Percentiles rank a stretch among this genome's conserved stretches.
Conservation (phyloP, 345 rosid species). For the Brassica napus region DNA sequence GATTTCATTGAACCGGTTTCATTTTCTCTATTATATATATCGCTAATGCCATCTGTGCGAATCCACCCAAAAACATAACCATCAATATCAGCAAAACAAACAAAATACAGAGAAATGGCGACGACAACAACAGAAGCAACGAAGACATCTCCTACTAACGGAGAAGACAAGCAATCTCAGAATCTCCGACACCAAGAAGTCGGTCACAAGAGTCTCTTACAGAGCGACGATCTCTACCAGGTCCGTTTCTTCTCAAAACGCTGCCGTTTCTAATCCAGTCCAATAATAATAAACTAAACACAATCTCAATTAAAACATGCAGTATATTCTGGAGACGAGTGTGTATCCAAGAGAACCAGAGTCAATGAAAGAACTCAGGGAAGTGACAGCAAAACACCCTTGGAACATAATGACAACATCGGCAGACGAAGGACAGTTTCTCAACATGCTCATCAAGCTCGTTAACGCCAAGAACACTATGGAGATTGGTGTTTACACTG, state of each 20-base stretch:
- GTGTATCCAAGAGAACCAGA: conserved; percentile 97
- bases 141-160: conserved; percentile 50
- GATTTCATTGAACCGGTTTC: conserved; percentile 20
- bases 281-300: not conserved
- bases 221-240: conserved; percentile 94
- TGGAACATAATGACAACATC: conserved; percentile 99
- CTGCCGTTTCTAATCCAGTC: not conserved
- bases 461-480: conserved; percentile 98
- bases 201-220: conserved; percentile 95
- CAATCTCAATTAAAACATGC: not conserved
- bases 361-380: conserved; percentile 93
- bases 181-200: conserved; percentile 78
- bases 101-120: conserved; percentile 19
- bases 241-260: conserved; percentile 27
- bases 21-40: conserved; percentile 26
- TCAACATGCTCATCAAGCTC: conserved; percentile 91
- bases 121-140: conserved; percentile 37
- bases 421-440: conserved; percentile 95
- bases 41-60: conserved; percentile 19
- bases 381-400: conserved; percentile 91
- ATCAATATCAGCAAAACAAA: not conserved
- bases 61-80: conserved; percentile 29
- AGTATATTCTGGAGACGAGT: conserved; percentile 97
- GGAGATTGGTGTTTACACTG: conserved; percentile 99
- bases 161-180: conserved; percentile 57